phyloP scores from a whole-genome alignment of 805 yeast genomes.

The Middelhovenomyces tepae region DNA sequence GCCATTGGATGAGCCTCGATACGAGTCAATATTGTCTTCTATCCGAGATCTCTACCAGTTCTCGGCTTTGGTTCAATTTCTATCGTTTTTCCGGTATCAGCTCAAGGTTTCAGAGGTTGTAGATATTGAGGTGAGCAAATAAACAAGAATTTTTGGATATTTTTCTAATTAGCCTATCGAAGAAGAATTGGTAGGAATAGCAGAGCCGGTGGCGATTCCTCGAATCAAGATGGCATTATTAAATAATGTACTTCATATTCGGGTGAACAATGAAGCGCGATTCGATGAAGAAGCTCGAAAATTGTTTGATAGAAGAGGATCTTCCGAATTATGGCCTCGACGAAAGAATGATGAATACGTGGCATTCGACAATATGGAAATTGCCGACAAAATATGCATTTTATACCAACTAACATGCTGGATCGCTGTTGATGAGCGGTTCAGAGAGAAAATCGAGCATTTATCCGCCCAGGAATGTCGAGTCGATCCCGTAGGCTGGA shows the following conservation, averaged over 20 bases:
- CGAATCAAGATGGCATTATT: slow-evolving; percentile 8
- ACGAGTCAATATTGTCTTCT: slow-evolving; percentile 12
- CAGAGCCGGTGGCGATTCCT: slow-evolving; percentile 12
- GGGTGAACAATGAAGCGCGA: slow-evolving; percentile 6
- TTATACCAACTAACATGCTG: slow-evolving; percentile 15
- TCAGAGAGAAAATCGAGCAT: slow-evolving; percentile 14
- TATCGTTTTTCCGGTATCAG: slow-evolving; percentile 17
- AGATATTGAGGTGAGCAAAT: slow-evolving; percentile 21
- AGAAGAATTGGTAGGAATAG: slow-evolving; percentile 24
- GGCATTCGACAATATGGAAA: slow-evolving; percentile 9
- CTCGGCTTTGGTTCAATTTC: slow-evolving; percentile 23
- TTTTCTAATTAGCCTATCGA: too few species aligned
- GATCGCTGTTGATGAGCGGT: slow-evolving; percentile 14
- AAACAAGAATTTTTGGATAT: too few species aligned
- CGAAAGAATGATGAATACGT: slow-evolving; percentile 12
- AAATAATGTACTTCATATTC: slow-evolving; percentile 5
- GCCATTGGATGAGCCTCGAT: slow-evolving; percentile 15
- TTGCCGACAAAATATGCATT: slow-evolving; percentile 14
- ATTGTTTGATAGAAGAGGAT: slow-evolving; percentile 9
- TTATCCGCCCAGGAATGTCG: slow-evolving; percentile 16
- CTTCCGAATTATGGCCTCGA: slow-evolving; percentile 8
- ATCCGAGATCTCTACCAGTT: slow-evolving; percentile 26
- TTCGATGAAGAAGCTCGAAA: slow-evolving; percentile 8
- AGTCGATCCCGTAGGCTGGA: slow-evolving; percentile 25
- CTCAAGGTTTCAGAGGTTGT: slow-evolving; percentile 20